Conservation (phyloP, 306 rosid genomes). For the Casuarina equisetifolia region DNA sequence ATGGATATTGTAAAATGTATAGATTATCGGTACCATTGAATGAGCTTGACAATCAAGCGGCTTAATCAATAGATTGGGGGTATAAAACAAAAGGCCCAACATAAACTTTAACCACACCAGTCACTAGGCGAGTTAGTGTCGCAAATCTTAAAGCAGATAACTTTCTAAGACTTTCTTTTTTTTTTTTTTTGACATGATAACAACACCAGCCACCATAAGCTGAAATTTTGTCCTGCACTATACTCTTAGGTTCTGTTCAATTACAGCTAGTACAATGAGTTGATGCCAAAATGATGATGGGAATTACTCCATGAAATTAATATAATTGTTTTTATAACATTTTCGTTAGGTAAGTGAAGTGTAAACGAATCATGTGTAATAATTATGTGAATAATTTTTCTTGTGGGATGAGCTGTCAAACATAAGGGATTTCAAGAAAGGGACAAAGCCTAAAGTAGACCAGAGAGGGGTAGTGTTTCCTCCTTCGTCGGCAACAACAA, state of each 20-base stretch:
- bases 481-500: constrained; percentile 51
- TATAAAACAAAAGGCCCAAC: not conserved
- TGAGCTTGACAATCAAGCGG: constrained; percentile 1
- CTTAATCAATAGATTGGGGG: constrained; percentile 22
- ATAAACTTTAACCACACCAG: constrained; percentile 22
- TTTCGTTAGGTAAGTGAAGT: not conserved
- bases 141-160: constrained; percentile 7
- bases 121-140: constrained; percentile 31
- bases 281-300: not conserved
- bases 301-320: not conserved
- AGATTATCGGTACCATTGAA: too few relatives aligned
- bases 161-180: not conserved
- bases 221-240: constrained; percentile 31
- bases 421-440: constrained; percentile 24
- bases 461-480: constrained; percentile 37
- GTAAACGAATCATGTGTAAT: not conserved
- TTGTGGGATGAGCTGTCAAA: constrained; percentile 43
- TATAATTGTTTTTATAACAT: not conserved
- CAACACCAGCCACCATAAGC: constrained; percentile 15
- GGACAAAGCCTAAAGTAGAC: constrained; percentile 56
- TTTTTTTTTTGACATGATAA: not conserved
- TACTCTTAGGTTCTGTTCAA: not conserved
- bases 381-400: constrained; percentile 1
- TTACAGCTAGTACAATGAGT: not conserved
- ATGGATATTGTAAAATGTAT: too few relatives aligned